phyloP scores from a whole-genome alignment of 306 rosid genomes.

The Hylodesmum podocarpum region DNA sequence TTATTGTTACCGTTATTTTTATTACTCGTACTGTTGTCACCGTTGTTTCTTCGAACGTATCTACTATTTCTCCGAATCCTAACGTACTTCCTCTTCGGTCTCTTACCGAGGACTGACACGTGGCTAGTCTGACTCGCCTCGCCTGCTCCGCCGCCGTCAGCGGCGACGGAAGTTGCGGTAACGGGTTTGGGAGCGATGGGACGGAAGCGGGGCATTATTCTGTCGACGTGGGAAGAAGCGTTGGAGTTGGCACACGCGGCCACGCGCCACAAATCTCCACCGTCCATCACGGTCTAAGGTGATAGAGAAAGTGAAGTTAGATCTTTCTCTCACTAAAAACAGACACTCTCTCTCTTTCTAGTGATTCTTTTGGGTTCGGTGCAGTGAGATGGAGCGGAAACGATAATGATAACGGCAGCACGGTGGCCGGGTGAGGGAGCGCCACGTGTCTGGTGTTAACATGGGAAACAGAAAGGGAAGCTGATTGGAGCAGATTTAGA shows the following conservation, averaged over 20 bases:
- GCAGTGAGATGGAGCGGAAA: constrained; percentile 42
- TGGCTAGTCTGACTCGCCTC: neutral
- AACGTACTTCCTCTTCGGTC: constrained; percentile 65
- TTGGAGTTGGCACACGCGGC: constrained; percentile 16
- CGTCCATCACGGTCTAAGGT: constrained; percentile 38
- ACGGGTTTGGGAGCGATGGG: constrained; percentile 79
- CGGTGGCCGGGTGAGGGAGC: constrained; percentile 53
- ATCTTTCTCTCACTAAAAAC: neutral
- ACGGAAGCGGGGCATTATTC: constrained; percentile 62
- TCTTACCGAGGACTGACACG: constrained; percentile 21
- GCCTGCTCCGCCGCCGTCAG: neutral
- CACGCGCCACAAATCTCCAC: constrained; percentile 45
- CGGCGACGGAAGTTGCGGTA: constrained; percentile 4
- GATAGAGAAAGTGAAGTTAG: neutral
- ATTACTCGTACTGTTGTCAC: neutral
- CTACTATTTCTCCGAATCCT: constrained; percentile 49
- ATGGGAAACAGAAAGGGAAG: neutral
- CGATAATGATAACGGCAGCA: constrained; percentile 64
- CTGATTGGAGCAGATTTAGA: constrained; percentile 37
- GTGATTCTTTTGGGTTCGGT: constrained; percentile 14
- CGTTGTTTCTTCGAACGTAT: constrained; percentile 23
- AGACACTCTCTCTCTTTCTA: constrained; percentile 20
- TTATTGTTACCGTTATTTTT: neutral
- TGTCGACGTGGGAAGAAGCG: constrained; percentile 3
- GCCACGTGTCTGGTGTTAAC: constrained; percentile 79